Evolutionary conservation across 306 rosid species (phyloP), one percentile per base, ranked within the genome.

Genomic region (Mimosa bimucronata): DNA sequence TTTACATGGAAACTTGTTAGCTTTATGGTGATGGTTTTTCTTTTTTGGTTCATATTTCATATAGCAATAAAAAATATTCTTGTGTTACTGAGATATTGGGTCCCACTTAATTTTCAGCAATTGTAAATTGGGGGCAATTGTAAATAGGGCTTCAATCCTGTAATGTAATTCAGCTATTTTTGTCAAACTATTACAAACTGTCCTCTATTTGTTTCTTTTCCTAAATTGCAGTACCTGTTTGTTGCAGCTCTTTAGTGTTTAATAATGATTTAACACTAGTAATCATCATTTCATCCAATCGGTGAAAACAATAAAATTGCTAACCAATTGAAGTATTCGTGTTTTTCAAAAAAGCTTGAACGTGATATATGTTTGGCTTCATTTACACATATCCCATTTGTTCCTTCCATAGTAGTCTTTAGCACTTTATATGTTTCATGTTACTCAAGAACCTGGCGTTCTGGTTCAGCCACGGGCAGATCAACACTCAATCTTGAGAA

Each of bases 401-500:
- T 66, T 83, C 62, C 62, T 67, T 67, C 71, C 71, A 50, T 68
- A 42, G 73, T 66, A 42, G 38, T 60, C 37, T n/a, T 71, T 84
- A 48, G 64, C 29, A 29, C 38, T 76, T 76, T 71, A 60, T 73
- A 28, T 76, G 41, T 79, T 70, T 52, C 73, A 37, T 57, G 18
- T 80, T 82, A 77, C 71, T 78, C 29, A 60, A 76, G 71, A 82
- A 77, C 79, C 80, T 79, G 82, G 71, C 70, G 30, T 77, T 84
- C 89, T 90, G 97, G 37, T 77, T 83, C 90, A 92, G 97, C 92
- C 77, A 85, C 85, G 79, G 97, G 92, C 83, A 90, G 98, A 86
- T 91, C 92, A 66, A 83, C 97, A 23, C 91, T 94, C 71, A 94
- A 94, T 86, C 94, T 90, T 74, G 98, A 92, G 84, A 91, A 92